A percentile compares a stretch with the other conserved stretches of the same genome.
Evolutionary conservation across 805 yeast species (phyloP).

Genomic region (Wickerhamiella nectarea): DNA sequence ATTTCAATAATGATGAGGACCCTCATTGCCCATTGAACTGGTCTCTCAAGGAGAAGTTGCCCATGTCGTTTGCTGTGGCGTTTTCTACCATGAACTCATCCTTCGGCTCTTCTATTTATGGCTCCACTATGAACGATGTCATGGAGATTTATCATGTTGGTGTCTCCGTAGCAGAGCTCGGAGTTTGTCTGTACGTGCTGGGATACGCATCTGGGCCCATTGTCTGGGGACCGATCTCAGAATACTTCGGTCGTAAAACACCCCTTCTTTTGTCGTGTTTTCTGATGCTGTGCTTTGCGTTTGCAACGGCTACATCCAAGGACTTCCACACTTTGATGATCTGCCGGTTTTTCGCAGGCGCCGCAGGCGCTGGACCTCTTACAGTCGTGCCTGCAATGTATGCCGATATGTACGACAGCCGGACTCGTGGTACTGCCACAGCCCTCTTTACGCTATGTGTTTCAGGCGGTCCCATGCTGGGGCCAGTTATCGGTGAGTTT

Average conservation of each 20-base stretch:
- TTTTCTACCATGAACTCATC: constrained; percentile 14
- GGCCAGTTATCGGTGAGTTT: constrained; percentile 70
- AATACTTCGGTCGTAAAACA: constrained; percentile 37
- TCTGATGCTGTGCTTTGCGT: constrained; percentile 28
- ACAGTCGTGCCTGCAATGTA: constrained; percentile 46
- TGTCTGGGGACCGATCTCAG: constrained; percentile 49
- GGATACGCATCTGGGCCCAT: constrained; percentile 61
- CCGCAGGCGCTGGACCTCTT: constrained; percentile 46
- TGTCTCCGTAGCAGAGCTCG: constrained; percentile 43
- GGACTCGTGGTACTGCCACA: constrained; percentile 39
- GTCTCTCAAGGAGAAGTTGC: constrained; percentile 2
- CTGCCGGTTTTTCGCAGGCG: constrained; percentile 45
- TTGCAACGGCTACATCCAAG: constrained; percentile 39
- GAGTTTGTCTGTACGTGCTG: constrained; percentile 44
- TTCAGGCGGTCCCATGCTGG: constrained; percentile 73
- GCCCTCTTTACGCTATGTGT: constrained; percentile 38
- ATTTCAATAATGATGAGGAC: constrained; percentile 10
- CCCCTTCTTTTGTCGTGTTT: constrained; percentile 30
- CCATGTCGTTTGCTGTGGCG: neutral
- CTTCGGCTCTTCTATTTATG: constrained; percentile 9
- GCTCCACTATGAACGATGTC: neutral
- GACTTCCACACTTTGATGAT: constrained; percentile 39
- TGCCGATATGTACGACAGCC: constrained; percentile 42
- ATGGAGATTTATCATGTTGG: constrained; percentile 41
- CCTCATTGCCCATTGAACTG: constrained; percentile 8